Base-by-base conservation (phyloP, 805 yeast species). In the Candida methanosorbosa region DNA sequence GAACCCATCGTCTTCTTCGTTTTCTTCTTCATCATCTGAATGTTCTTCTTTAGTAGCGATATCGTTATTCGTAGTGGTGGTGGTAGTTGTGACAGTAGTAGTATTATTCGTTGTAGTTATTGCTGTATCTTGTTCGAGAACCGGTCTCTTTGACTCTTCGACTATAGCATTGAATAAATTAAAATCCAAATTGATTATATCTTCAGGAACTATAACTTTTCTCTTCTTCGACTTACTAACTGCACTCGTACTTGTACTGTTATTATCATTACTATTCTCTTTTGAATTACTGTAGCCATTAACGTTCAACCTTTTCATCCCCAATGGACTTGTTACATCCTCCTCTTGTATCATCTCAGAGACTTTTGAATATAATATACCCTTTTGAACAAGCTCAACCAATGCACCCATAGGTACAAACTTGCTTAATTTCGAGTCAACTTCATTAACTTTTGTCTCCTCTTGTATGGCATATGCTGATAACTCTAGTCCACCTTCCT, bases 321-420 rank as follows among this genome's bases (percentile, higher is more conserved):
- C 25, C 6, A 18, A 5, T 8, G 25, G 4, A 19, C 18, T 29
- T 14, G 20, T 16, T 20, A 29, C 18, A 29, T 29, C 31, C 48
- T 54, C n/a, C n/a, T n/a, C n/a, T 9, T 57, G 55, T 8, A 72
- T 71, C 29, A 78, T 54, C 4, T 72, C 67, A 49, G 84, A 88
- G 15, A 81, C 73, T 41, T 83, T 75, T n/a, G 78, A 61, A 52
- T 79, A 84, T 31, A 87, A 66, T 14, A 88, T 73, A 2, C 97
- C 97, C 52, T 78, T 82, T 47, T 90, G 97, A 0, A 90, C 78
- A 29, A 90, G 61, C 48, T 75, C 74, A 11, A 90, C 94, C 21
- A 90, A 63, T 45, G 83, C 73, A 1, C 97, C 97, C 3, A 81
- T 66, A n/a, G 85, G 82, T 16, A 84, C 72, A 31, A 63, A 59